Evolutionary conservation across 495 filamentous ascomycete genomes (phyloP), one percentile per base, ranked within the genome.

Genomic region (Penicillium steckii): DNA sequence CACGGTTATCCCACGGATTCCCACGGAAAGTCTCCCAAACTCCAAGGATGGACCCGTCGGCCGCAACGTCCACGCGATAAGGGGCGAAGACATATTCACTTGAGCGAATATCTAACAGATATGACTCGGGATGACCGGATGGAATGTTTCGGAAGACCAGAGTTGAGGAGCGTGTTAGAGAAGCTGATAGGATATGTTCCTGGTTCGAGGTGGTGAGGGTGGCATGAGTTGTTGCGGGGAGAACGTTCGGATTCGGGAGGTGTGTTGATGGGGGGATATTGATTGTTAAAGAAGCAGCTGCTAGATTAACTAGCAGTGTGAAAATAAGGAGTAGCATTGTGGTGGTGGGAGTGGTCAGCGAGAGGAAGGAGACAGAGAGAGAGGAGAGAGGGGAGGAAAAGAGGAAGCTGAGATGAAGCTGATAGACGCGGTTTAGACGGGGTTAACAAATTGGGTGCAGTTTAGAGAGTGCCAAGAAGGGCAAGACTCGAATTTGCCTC

Each of bases 1-100:
- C 89, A 51, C 85, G 87, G 66, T 95, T 93, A 23, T 78, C 83
- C 89, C 90, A 91, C 53, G 91, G 83, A 61, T 94, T 92, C 7
- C 91, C 88, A n/a, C 89, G 72, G 66, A 86, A 95, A 21, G 90
- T 95, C 72, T 90, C 86, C 86, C 88, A 91, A 25, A 85, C 82
- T n/a, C 80, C 80, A 18, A 70, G 55, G 41, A 82, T 64, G 24
- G 65, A 68, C 9, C 68, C 67, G 26, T 70, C 69, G 15, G 72
- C 58, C n/a, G 64, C 56, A 26, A 96, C 80, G 65, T 97, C 91
- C 4, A 96, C 75, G 4, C 90, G 76, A 57, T 92, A 72, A 3
- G 89, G 84, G 53, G 81, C 78, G 59, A 97, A 96, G 43, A 79
- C 78, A 63, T 85, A 83, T 30, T 88, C 89, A 29, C 52, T 47